These are phyloP conservation scores for Echites panduratus DNA, from an alignment of 257 asterid genomes.

Conservation along the genomic window DNA sequence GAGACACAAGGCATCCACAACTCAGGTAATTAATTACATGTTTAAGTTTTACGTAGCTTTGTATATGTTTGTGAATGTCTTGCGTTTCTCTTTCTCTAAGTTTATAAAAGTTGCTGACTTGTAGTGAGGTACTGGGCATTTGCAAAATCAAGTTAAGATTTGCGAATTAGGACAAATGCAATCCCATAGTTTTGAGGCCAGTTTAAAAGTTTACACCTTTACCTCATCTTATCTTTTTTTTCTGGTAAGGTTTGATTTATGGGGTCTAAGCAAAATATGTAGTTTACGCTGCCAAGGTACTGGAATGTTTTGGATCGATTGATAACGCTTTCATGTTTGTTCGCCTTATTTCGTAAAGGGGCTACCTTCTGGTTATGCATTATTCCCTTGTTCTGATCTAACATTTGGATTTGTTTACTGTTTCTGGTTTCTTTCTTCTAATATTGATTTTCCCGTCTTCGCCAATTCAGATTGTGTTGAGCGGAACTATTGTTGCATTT, in stretches of 20 bases:
- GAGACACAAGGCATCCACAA: conserved; percentile 46
- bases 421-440: no score
- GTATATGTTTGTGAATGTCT: not conserved
- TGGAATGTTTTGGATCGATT: no score
- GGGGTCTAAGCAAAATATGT: not conserved
- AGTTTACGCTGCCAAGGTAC: not conserved
- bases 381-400: no score
- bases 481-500: conserved; percentile 33
- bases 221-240: no score
- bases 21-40: conserved; percentile 57
- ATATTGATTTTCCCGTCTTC: not conserved
- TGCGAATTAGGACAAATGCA: no score
- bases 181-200: not conserved
- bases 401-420: not conserved
- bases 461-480: conserved; percentile 30
- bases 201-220: not conserved
- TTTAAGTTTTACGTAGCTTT: not conserved
- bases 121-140: not conserved
- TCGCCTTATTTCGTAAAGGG: not conserved
- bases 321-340: not conserved
- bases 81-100: not conserved
- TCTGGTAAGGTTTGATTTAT: not conserved
- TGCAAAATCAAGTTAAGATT: no score
- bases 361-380: no score
- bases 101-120: not conserved